These are phyloP conservation scores for Ascocoryne sarcoides DNA, from an alignment of 2,329 filamentous ascomycete species.

Conservation along the genomic window DNA sequence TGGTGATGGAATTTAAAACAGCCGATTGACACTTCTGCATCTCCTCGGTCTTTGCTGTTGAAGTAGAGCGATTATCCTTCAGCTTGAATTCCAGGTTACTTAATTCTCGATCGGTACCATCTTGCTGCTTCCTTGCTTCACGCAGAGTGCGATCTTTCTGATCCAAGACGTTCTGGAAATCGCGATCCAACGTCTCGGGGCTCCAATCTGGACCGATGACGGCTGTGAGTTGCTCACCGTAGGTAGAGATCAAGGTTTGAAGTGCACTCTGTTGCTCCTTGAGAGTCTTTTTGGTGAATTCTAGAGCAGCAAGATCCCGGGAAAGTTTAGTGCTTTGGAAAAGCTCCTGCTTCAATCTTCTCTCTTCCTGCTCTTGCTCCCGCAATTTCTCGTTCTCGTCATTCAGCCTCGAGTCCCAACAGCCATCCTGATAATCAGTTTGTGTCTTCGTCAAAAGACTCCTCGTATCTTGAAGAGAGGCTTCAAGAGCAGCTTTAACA, in stretches of 20 bases:
- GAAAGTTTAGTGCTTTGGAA: slow-evolving; percentile 74
- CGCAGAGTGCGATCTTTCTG: slow-evolving; percentile 48
- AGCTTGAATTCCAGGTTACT: slow-evolving; percentile 70
- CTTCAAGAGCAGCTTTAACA: slow-evolving; percentile 66
- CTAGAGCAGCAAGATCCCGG: slow-evolving; percentile 73
- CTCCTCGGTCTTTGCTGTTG: slow-evolving; percentile 56
- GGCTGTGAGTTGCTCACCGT: slow-evolving; percentile 59
- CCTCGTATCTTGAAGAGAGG: slow-evolving; percentile 62
- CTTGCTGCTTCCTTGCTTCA: slow-evolving; percentile 61
- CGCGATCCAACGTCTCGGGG: slow-evolving; percentile 57
- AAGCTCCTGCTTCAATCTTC: slow-evolving; percentile 69
- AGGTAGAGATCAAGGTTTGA: slow-evolving; percentile 67
- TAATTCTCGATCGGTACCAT: slow-evolving; percentile 61
- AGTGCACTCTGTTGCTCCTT: slow-evolving; percentile 65
- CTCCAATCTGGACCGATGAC: slow-evolving; percentile 61
- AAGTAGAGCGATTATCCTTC: slow-evolving; percentile 53
- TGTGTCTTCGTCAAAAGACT: slow-evolving; percentile 52
- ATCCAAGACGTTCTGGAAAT: slow-evolving; percentile 57
- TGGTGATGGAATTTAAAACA: slow-evolving; percentile 42
- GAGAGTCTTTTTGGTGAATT: slow-evolving; percentile 73
- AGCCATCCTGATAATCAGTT: slow-evolving; percentile 51
- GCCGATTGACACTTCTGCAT: slow-evolving; percentile 50
- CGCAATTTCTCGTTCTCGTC: slow-evolving; percentile 57
- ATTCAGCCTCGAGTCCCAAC: slow-evolving; percentile 64
- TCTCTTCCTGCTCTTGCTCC: slow-evolving; percentile 61